Conservation (phyloP, 108 stramenopile species). For the Discostella pseudostelligera region DNA sequence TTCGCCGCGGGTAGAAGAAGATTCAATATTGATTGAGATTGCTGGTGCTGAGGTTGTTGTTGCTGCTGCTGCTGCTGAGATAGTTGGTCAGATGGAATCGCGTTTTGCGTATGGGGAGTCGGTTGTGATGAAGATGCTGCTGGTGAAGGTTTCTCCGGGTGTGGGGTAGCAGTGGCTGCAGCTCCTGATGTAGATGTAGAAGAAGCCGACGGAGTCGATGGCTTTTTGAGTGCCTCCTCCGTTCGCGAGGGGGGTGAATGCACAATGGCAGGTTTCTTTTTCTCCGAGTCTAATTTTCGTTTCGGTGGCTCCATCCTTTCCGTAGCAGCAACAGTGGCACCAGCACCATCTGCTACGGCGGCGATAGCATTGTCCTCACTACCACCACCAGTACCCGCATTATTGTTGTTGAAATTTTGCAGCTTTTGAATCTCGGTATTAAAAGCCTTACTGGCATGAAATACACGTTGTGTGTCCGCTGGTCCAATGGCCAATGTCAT, state of each 20-base stretch:
- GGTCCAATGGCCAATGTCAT: constrained; percentile 71
- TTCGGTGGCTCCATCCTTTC: background rate
- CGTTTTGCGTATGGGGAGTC: background rate
- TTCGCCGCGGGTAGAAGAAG: constrained; percentile 50
- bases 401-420: background rate
- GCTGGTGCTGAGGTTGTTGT: no score
- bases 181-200: background rate
- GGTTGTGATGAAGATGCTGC: background rate
- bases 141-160: background rate
- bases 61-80: no score
- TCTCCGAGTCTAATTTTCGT: background rate
- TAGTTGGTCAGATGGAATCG: background rate
- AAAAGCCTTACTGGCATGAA: constrained; percentile 60
- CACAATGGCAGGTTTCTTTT: constrained; percentile 10
- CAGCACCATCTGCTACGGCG: no score
- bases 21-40: constrained; percentile 35
- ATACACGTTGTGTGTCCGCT: constrained; percentile 56
- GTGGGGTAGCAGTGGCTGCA: no score
- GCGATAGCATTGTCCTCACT: no score
- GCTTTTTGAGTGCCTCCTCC: background rate
- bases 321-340: background rate
- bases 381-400: no score
- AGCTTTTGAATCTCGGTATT: constrained; percentile 37
- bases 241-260: constrained; percentile 14
- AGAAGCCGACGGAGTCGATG: background rate